Evolutionary conservation across 108 stramenopile genomes (phyloP).

Genomic region (Cyclotella baltica): DNA sequence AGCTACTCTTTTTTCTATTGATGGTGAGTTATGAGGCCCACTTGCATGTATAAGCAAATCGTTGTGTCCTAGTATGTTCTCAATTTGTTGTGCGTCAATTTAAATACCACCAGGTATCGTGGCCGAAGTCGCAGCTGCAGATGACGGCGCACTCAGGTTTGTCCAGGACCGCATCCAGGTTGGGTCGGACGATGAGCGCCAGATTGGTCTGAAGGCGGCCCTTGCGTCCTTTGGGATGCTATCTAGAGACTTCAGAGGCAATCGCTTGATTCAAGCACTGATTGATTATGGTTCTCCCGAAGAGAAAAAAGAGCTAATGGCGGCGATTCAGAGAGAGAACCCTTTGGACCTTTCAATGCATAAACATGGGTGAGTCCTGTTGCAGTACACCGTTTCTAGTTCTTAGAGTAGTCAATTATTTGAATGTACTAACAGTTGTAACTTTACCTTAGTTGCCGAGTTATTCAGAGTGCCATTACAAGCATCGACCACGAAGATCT

Average conservation of each 20-base stretch:
- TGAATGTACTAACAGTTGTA: neutral
- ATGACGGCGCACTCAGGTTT: slow-evolving; percentile 78
- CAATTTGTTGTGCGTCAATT: neutral
- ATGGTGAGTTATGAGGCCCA: too few relatives aligned
- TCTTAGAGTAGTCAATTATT: neutral
- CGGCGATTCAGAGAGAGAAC: slow-evolving; percentile 62
- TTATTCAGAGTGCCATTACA: slow-evolving; percentile 92
- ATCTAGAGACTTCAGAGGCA: slow-evolving; percentile 87
- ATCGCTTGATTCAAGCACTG: slow-evolving; percentile 95
- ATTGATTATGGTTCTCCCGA: slow-evolving; percentile 84
- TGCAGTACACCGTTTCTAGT: neutral
- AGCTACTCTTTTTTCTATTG: slow-evolving; percentile 32
- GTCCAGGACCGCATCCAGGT: slow-evolving; percentile 90
- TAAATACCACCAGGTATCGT: slow-evolving; percentile 20
- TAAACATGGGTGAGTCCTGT: slow-evolving; percentile 80
- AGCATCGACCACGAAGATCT: slow-evolving; percentile 68
- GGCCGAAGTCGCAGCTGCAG: slow-evolving; percentile 23
- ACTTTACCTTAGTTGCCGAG: slow-evolving; percentile 77
- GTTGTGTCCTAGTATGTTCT: too few relatives aligned
- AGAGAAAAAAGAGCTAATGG: slow-evolving; percentile 67
- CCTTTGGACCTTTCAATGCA: slow-evolving; percentile 78
- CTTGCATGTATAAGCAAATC: too few relatives aligned
- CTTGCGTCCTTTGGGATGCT: slow-evolving; percentile 63
- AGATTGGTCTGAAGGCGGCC: slow-evolving; percentile 81
- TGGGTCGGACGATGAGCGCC: slow-evolving; percentile 72